These are phyloP conservation scores for Fusarium hainanense DNA, from an alignment of 2,329 filamentous ascomycete species.

Conservation along the genomic window DNA sequence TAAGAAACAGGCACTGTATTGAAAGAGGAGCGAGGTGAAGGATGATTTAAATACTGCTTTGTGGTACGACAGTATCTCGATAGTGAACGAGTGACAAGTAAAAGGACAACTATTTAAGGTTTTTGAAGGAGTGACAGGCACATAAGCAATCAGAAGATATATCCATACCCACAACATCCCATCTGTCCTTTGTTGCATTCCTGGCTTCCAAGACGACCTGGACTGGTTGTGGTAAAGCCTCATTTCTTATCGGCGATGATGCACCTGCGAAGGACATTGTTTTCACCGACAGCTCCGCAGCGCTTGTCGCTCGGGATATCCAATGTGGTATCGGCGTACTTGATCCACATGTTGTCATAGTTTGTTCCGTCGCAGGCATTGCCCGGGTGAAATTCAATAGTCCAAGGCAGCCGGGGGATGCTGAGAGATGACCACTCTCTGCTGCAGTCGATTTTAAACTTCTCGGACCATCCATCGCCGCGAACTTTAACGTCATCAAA, in stretches of 20 bases:
- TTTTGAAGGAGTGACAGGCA: neutral
- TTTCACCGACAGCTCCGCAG: neutral
- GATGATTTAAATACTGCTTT: neutral
- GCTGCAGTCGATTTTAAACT: neutral
- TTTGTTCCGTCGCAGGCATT: neutral
- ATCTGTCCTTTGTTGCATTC: neutral
- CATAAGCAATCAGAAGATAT: neutral
- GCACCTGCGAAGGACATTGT: neutral
- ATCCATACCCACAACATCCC: neutral
- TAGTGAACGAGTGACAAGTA: neutral
- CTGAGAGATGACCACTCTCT: neutral
- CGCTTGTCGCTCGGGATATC: neutral
- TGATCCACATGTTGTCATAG: neutral
- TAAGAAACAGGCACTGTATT: neutral
- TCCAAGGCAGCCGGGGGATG: neutral
- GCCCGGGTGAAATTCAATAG: neutral
- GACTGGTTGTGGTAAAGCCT: rapidly evolving
- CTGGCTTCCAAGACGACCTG: too few relatives aligned
- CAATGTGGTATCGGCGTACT: neutral
- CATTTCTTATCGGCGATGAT: neutral
- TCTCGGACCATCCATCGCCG: neutral
- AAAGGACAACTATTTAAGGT: too few relatives aligned
- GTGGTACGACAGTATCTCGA: neutral
- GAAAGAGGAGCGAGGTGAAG: neutral
- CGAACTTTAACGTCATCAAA: neutral